Conservation (phyloP, 768 basidiomycete genomes). For the Agrocybe praecox region DNA sequence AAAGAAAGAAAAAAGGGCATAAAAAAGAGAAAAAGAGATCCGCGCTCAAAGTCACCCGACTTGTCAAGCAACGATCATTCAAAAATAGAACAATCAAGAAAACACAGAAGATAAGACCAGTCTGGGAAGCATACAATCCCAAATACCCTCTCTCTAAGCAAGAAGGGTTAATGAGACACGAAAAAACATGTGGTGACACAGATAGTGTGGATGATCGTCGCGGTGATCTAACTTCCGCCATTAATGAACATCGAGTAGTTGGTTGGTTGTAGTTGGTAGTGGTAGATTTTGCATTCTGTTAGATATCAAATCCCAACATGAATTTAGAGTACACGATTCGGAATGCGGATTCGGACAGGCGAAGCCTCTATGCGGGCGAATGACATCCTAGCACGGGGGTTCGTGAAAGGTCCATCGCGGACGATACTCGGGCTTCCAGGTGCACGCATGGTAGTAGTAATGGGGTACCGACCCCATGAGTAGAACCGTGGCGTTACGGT, state of each 20-base stretch:
- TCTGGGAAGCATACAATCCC: not conserved
- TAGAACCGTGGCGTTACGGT: constrained; percentile 60
- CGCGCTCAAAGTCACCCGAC: constrained; percentile 3
- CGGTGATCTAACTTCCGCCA: constrained; percentile 13
- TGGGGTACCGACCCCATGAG: constrained; percentile 44
- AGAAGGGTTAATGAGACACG: not conserved
- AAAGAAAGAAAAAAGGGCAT: not conserved
- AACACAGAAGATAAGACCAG: constrained; percentile 5
- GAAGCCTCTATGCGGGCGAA: constrained; percentile 51
- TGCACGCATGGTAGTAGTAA: constrained; percentile 20
- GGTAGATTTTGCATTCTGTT: constrained; percentile 1
- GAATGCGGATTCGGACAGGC: constrained; percentile 46
- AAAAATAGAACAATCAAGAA: not conserved
- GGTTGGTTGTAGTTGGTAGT: too few relatives aligned
- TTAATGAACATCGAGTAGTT: constrained; percentile 13
- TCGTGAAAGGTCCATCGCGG: constrained; percentile 52
- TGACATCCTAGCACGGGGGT: constrained; percentile 60
- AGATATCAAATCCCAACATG: not conserved
- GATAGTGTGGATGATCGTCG: constrained; percentile 6
- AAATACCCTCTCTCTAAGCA: not conserved
- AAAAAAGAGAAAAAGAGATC: not conserved
- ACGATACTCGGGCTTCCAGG: constrained; percentile 36
- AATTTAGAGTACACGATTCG: constrained; percentile 38
- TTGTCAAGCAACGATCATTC: constrained; percentile 1
- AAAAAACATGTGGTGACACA: constrained; percentile 12